Conservation (phyloP, 1,139 yeast genomes). For the Blastobotrys ciferrii region DNA sequence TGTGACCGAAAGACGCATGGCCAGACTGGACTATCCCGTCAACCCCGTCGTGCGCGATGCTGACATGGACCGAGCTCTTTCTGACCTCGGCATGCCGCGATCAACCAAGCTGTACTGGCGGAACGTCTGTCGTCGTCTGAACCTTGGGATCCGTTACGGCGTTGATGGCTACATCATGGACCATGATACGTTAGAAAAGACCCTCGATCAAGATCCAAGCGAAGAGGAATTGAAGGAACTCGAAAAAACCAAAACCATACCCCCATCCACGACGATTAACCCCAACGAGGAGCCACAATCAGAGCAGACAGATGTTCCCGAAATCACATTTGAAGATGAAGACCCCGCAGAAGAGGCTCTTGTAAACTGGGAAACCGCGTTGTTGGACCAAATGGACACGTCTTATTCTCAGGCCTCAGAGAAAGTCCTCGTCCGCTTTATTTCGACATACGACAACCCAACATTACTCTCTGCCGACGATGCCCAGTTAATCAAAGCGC, state of each 20-base stretch:
- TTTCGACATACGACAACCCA: constrained; percentile 10
- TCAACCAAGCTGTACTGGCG: constrained; percentile 5
- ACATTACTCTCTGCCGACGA: background rate
- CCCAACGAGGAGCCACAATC: background rate
- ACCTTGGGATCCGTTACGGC: constrained; percentile 6
- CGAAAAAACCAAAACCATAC: background rate
- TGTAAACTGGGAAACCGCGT: constrained; percentile 4
- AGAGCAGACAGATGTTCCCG: background rate
- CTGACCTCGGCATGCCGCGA: background rate
- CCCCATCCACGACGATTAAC: background rate
- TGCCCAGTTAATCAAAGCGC: constrained; percentile 1
- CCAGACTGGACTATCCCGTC: background rate
- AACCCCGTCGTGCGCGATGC: background rate
- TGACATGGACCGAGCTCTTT: constrained; percentile 4
- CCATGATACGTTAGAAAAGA: background rate
- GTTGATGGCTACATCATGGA: background rate
- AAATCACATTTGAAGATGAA: background rate
- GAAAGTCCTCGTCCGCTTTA: constrained; percentile 11
- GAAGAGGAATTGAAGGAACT: background rate
- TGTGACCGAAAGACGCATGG: background rate
- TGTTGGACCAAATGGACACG: constrained; percentile 11
- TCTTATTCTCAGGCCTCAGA: constrained; percentile 11
- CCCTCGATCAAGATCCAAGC: background rate
- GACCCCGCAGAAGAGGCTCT: constrained; percentile 1
- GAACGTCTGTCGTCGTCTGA: background rate